Evolutionary conservation across 805 yeast genomes (phyloP).

Genomic region (Kurtzmaniella fragi): DNA sequence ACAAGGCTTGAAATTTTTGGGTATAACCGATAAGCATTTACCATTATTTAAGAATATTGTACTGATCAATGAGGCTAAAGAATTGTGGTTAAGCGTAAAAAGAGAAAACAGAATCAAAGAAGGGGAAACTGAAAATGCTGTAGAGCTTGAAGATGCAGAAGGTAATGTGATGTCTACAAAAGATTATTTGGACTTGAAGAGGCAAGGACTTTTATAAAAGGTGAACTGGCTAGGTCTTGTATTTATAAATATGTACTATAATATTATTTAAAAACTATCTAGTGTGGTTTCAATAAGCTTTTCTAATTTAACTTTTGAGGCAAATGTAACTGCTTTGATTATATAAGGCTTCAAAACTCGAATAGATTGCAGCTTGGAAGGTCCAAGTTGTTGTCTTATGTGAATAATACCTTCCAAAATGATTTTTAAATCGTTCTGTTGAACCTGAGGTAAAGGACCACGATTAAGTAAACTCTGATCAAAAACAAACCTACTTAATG

Average conservation of each 20-base stretch:
- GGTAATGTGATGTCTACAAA: constrained; percentile 88
- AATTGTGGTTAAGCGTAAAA: constrained; percentile 48
- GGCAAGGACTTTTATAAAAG: constrained; percentile 72
- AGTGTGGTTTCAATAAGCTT: constrained; percentile 3
- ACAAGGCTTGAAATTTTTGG: constrained; percentile 70
- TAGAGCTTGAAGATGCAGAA: constrained; percentile 86
- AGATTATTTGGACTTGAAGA: constrained; percentile 79
- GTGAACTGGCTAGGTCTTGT: constrained; percentile 2
- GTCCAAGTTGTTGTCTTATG: neutral
- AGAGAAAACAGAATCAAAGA: constrained; percentile 30
- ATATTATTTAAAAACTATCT: neutral
- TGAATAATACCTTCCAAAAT: constrained; percentile 41
- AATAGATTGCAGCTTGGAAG: neutral
- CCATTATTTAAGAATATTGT: constrained; percentile 58
- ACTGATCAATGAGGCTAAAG: constrained; percentile 61
- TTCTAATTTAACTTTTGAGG: constrained; percentile 5
- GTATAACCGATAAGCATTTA: constrained; percentile 48
- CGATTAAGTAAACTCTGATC: constrained; percentile 54
- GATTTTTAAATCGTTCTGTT: constrained; percentile 54
- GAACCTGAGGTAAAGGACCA: constrained; percentile 64
- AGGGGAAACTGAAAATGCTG: constrained; percentile 45
- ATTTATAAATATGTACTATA: too few relatives aligned
- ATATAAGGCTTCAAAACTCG: constrained; percentile 3
- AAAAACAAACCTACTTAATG: constrained; percentile 58
- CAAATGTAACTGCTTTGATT: constrained; percentile 6